phyloP scores from a whole-genome alignment of 805 yeast species.

The Millerozyma miso region DNA sequence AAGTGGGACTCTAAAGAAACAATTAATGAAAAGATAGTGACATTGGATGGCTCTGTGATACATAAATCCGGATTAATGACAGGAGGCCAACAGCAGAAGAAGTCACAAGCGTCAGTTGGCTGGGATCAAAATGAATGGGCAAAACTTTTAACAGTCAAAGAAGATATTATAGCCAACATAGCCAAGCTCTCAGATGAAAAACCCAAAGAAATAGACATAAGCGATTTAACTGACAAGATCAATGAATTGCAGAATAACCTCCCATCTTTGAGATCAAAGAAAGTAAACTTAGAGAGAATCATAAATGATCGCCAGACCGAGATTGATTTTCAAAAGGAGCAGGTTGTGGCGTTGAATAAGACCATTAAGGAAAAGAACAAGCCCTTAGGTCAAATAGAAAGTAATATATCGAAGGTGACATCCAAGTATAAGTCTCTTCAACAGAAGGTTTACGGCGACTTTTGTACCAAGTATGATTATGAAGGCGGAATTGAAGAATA shows the following conservation, averaged over 20 bases:
- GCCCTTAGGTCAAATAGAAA: slow-evolving; percentile 11
- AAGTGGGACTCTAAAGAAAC: slow-evolving; percentile 58
- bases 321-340: slow-evolving; percentile 42
- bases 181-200: slow-evolving; percentile 42
- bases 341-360: slow-evolving; percentile 16
- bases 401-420: slow-evolving; percentile 18
- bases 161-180: slow-evolving; percentile 48
- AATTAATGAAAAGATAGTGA: slow-evolving; percentile 60
- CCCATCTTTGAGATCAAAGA: slow-evolving; percentile 41
- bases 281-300: slow-evolving; percentile 40
- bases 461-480: slow-evolving; percentile 56
- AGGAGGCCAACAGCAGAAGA: slow-evolving; percentile 66
- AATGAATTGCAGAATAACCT: slow-evolving; percentile 34
- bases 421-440: slow-evolving; percentile 31
- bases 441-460: slow-evolving; percentile 42
- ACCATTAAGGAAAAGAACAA: slow-evolving; percentile 14
- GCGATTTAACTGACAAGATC: slow-evolving; percentile 50
- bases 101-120: slow-evolving; percentile 34
- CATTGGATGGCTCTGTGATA: slow-evolving; percentile 80
- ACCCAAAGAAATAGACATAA: slow-evolving; percentile 55
- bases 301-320: slow-evolving; percentile 47
- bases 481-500: slow-evolving; percentile 55
- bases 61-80: slow-evolving; percentile 89
- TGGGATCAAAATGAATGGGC: slow-evolving; percentile 75
- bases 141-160: slow-evolving; percentile 47